Evolutionary conservation across 805 yeast genomes (phyloP), one percentile per base, ranked within the genome.

Genomic region (Pichia thaimueangensis): DNA sequence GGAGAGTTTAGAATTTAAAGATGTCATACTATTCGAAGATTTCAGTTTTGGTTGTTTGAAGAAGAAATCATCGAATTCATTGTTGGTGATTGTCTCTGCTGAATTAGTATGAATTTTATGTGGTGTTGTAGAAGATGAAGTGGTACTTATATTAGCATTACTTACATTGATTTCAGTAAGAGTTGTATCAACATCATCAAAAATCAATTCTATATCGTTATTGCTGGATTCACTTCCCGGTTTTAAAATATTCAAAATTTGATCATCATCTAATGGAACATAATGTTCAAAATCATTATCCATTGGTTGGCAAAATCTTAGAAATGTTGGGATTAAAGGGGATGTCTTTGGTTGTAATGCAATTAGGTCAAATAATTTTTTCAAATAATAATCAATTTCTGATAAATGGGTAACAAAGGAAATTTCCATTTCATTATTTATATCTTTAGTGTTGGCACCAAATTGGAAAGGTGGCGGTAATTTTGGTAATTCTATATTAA

Each of bases 401-500:
- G 63, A 62, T 41, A 45, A 2, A 25, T 28, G 34, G 2, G 12
- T 9, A 1, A 38, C 30, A 6, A 45, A 30, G 0, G 16, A 24
- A 20, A 30, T 29, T 16, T 30, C 31, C 1, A 22, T 24, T 24
- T 42, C 32, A 15, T 21, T 20, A 1, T 25, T 27, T n/a, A n/a
- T n/a, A n/a, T n/a, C n/a, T 12, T 24, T 4, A 5, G 21, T 16
- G 15, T 57, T 61, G 12, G 51, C 52, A 24, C 58, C 42, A 25
- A 60, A 62, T 49, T 73, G 70, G n/a, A 73, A 64, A 9, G 76
- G 74, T 36, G 67, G 71, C 16, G 78, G 78, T 25, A 74, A 49
- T 23, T 54, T 55, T 17, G 78, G 78, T 13, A 72, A 43, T 22
- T 42, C 52, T 13, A 39, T 41, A 15, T 37, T 38, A 9, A 24